Base-by-base conservation (phyloP, 1,284 basidiomycete species). In the Cryptococcus hybrid region DNA sequence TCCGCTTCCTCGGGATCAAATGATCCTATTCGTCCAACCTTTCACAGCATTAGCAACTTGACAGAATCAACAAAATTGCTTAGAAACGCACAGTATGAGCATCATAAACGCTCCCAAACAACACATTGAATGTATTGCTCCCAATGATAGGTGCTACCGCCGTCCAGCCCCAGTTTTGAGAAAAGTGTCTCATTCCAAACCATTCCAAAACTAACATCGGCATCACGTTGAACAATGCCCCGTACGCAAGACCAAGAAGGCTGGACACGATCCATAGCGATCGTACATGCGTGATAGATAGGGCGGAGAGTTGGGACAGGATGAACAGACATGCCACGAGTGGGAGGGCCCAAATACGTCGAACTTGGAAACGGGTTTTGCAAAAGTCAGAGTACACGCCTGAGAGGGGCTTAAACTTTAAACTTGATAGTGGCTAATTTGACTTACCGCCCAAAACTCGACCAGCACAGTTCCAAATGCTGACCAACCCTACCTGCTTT, bases 131-230 rank as follows among this genome's bases (percentile, higher is more conserved):
- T 1, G 91, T 52, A 77, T 94, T 95, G 0, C 89, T 89, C 6
- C 88, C 89, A 2, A 92, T 51, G 57, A 92, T 82, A 1, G 92
- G 90, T 0, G 88, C 84, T 15, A 92, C 77, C 6, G 84, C 85
- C 35, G 88, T 82, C 70, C 84, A 89, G 13, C 92, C 92, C 86
- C 86, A 93, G 74, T 94, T 95, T 77, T 92, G 87, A 79, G 85
- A 86, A 59, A 59, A 59, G 50, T 69, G 53, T 18, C 86, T 78
- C 71, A 92, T 80, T 5, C 92, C 91, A 65, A 93, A 94, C 88
- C 88, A 92, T 66, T 93, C 92, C 34, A 93, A 84, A 37, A 84
- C 81, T 34, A 93, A 81, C 38, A 87, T 87, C 0, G 91, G 90
- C 66, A 84, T 82, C 12, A 89, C 78, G 4, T 89, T 89, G 67